Conservation (phyloP, 208 protist genomes). For the Acanthamoeba healyi region DNA sequence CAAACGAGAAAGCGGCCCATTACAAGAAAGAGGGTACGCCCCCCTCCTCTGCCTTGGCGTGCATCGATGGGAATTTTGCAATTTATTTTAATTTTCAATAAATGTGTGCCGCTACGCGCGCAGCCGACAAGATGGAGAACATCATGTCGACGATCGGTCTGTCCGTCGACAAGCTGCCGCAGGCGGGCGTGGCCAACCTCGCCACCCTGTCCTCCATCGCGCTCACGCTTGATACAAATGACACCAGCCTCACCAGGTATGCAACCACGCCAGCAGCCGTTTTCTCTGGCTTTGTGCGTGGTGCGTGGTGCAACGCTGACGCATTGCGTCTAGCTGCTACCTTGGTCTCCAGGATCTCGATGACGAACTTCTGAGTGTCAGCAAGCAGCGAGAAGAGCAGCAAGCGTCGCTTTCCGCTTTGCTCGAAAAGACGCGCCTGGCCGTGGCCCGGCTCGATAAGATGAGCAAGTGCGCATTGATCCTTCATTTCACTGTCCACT, state of each 20-base stretch:
- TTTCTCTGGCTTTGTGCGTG: not conserved
- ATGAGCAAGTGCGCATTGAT: slow-evolving; percentile 49
- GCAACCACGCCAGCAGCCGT: no score
- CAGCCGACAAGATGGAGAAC: slow-evolving; percentile 30
- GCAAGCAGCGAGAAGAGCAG: not conserved
- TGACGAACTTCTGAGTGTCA: not conserved
- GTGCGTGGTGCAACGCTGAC: not conserved
- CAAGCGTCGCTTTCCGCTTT: not conserved
- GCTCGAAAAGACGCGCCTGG: slow-evolving; percentile 26
- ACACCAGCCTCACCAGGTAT: slow-evolving; percentile 40
- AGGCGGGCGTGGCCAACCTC: not conserved
- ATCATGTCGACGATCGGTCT: slow-evolving; percentile 43
- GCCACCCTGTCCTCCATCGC: not conserved
- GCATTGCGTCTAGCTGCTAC: slow-evolving; percentile 2
- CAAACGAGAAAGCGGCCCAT: not conserved
- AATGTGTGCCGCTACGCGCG: not conserved
- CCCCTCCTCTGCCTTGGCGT: not conserved
- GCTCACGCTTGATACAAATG: slow-evolving; percentile 46
- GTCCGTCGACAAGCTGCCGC: not conserved
- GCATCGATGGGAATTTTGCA: not conserved
- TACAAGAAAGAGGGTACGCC: not conserved
- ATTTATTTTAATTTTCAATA: no score
- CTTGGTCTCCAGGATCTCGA: not conserved
- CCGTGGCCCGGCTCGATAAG: slow-evolving; percentile 20
- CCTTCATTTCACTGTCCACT: no score